Conservation (phyloP, 2,329 filamentous ascomycete genomes). For the Aspergillus spinulosporus region DNA sequence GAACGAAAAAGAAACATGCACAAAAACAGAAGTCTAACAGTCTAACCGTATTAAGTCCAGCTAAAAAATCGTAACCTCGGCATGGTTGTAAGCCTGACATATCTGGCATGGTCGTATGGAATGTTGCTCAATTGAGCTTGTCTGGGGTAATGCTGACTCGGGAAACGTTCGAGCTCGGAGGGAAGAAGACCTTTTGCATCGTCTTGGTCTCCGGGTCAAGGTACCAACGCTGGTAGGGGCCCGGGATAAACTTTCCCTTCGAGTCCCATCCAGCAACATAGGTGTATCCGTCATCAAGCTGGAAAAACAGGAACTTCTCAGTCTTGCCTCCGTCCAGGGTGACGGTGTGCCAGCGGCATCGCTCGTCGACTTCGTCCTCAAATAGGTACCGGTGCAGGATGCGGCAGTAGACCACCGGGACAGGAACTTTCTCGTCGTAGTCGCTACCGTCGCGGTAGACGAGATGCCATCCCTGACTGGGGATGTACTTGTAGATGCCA, state of each 20-base stretch:
- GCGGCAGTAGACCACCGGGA: slow-evolving; percentile 49
- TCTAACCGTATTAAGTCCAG: slow-evolving; percentile 8
- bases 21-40: neutral
- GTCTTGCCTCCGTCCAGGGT: slow-evolving; percentile 40
- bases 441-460: slow-evolving; percentile 41
- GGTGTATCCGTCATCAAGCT: slow-evolving; percentile 49
- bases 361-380: slow-evolving; percentile 49
- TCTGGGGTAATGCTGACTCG: slow-evolving; percentile 36
- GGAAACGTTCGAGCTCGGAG: slow-evolving; percentile 38
- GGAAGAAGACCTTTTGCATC: slow-evolving; percentile 37
- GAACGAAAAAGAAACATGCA: neutral
- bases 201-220: slow-evolving; percentile 43
- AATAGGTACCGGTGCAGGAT: slow-evolving; percentile 53
- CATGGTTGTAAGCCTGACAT: neutral
- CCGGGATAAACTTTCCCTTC: slow-evolving; percentile 52
- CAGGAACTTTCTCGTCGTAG: slow-evolving; percentile 35
- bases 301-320: slow-evolving; percentile 49
- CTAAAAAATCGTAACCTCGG: slow-evolving; percentile 1
- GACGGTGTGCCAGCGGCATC: slow-evolving; percentile 47
- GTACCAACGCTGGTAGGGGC: slow-evolving; percentile 53
- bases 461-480: slow-evolving; percentile 53
- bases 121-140: slow-evolving; percentile 26
- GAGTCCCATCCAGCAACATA: slow-evolving; percentile 55
- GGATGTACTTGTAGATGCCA: slow-evolving; percentile 52
- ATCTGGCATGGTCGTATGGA: neutral